phyloP scores from a whole-genome alignment of 169 alveolate species.

The Plasmodium chabaudi region DNA sequence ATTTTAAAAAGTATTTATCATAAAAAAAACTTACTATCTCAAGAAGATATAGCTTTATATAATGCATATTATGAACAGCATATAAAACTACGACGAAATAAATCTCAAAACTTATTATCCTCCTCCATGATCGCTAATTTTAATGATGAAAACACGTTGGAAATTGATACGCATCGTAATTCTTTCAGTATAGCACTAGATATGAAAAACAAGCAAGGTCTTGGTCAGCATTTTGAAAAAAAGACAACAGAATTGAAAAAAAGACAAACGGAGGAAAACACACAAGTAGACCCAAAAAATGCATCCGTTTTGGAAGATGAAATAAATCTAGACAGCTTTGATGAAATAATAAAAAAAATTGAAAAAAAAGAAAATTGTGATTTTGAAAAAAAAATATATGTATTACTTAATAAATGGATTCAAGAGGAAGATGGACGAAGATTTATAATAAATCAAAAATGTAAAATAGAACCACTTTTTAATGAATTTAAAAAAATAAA shows the following conservation, averaged over 20 bases:
- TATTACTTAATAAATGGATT: slow-evolving; percentile 48
- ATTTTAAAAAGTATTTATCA: slow-evolving; percentile 47
- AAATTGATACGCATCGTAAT: not conserved
- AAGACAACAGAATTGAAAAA: not conserved
- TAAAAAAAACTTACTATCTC: slow-evolving; percentile 39
- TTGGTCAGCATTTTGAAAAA: no score
- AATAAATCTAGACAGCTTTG: not conserved
- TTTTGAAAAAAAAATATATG: slow-evolving; percentile 40
- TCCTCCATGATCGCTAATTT: not conserved
- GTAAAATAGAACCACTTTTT: slow-evolving; percentile 35
- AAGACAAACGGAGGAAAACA: not conserved
- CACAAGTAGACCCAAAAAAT: not conserved
- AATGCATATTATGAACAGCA: slow-evolving; percentile 39
- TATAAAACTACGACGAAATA: slow-evolving; percentile 12
- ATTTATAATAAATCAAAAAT: slow-evolving; percentile 50
- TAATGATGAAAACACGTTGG: not conserved
- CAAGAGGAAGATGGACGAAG: slow-evolving; percentile 72
- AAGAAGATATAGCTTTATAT: slow-evolving; percentile 46
- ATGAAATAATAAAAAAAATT: slow-evolving; percentile 30
- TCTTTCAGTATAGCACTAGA: slow-evolving; percentile 21
- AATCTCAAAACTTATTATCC: not conserved
- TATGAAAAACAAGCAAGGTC: not conserved
- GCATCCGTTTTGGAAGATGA: not conserved
- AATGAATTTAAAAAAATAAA: slow-evolving; percentile 63
- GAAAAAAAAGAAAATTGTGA: slow-evolving; percentile 53